Conservation (phyloP, 306 rosid genomes). For the Vicia sativa region DNA sequence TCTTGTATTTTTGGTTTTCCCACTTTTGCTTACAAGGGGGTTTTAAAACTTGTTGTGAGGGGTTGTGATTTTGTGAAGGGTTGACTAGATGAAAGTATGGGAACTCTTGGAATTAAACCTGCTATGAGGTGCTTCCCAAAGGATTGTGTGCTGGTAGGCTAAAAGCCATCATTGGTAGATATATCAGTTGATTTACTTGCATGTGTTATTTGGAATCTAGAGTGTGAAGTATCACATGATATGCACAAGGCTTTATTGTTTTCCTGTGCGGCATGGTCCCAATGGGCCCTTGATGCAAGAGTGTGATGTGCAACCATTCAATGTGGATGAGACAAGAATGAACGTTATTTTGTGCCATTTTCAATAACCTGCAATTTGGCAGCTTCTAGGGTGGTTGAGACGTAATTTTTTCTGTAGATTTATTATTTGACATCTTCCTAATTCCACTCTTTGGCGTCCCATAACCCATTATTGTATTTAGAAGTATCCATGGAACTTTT, state of each 20-base stretch:
- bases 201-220: not conserved
- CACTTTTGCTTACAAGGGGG: not conserved
- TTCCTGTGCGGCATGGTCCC: not conserved
- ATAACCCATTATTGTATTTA: slow-evolving; percentile 3
- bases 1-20: not conserved
- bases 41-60: not conserved
- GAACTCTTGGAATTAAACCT: not conserved
- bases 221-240: slow-evolving; percentile 18
- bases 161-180: slow-evolving; percentile 9
- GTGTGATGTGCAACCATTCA: not conserved
- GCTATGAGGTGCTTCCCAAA: not conserved
- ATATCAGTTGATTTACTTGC: slow-evolving; percentile 10
- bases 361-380: not conserved
- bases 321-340: not conserved
- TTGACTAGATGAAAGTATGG: not conserved
- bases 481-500: not conserved
- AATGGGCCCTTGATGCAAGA: slow-evolving; percentile 14
- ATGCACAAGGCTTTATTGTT: slow-evolving; percentile 3
- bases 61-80: not conserved
- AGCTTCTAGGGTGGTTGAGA: not conserved
- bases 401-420: not conserved
- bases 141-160: not conserved
- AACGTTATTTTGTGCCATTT: not conserved
- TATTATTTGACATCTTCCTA: slow-evolving; percentile 1
- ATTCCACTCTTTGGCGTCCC: not conserved